phyloP scores from a whole-genome alignment of 2,329 filamentous ascomycete genomes.

The Zasmidium cellare region DNA sequence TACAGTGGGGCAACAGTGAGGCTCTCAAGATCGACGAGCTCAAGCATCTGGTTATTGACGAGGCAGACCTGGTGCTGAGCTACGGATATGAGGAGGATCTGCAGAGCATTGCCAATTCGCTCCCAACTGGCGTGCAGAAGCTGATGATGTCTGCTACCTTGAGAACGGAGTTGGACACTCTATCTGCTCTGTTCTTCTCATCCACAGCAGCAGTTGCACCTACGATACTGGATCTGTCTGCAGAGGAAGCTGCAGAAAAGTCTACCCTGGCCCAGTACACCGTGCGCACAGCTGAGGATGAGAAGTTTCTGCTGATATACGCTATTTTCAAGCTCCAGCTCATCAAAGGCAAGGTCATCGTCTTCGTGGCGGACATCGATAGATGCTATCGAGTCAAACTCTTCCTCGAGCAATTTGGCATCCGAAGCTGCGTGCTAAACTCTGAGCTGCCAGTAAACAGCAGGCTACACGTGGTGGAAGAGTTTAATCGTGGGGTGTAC shows the following conservation, averaged over 20 bases:
- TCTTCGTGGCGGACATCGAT: constrained; percentile 85
- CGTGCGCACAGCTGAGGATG: constrained; percentile 91
- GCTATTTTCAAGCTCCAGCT: constrained; percentile 94
- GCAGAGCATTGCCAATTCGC: constrained; percentile 70
- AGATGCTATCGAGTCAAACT: constrained; percentile 89
- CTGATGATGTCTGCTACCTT: constrained; percentile 93
- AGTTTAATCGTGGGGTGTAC: constrained; percentile 96
- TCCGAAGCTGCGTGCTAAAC: constrained; percentile 90
- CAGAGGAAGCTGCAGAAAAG: constrained; percentile 58
- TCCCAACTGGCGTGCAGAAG: constrained; percentile 85
- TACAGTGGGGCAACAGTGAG: constrained; percentile 72
- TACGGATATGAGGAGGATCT: constrained; percentile 95
- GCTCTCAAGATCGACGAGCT: constrained; percentile 71
- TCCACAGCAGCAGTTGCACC: constrained; percentile 58
- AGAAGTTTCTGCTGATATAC: constrained; percentile 91
- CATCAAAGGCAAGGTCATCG: constrained; percentile 86
- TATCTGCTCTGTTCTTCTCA: constrained; percentile 79
- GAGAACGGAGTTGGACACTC: constrained; percentile 78
- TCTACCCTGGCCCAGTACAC: constrained; percentile 82
- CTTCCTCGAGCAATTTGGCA: constrained; percentile 95
- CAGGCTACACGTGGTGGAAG: constrained; percentile 88
- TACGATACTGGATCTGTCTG: constrained; percentile 76
- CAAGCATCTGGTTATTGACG: constrained; percentile 81
- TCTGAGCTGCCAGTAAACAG: constrained; percentile 93
- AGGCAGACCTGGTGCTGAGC: constrained; percentile 88